phyloP scores from a whole-genome alignment of 2,329 filamentous ascomycete genomes.

The Whalleya microplaca region DNA sequence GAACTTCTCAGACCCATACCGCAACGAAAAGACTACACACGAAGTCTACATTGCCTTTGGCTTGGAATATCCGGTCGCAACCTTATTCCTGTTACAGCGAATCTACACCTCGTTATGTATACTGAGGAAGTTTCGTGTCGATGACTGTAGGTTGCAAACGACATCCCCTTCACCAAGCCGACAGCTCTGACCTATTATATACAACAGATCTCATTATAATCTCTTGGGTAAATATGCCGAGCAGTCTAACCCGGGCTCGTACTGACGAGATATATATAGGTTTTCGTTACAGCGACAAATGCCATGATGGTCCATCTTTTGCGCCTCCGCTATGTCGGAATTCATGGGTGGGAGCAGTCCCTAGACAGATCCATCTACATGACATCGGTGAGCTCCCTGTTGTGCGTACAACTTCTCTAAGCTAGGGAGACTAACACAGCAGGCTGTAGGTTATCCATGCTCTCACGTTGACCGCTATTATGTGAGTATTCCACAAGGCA shows the following conservation, averaged over 20 bases:
- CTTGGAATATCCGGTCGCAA: slow-evolving; percentile 7
- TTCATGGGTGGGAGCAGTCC: slow-evolving; percentile 14
- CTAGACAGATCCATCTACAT: slow-evolving; percentile 7
- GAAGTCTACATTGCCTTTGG: slow-evolving; percentile 2
- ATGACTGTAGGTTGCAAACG: slow-evolving; percentile 11
- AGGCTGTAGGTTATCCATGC: slow-evolving; percentile 2
- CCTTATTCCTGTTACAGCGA: slow-evolving; percentile 8
- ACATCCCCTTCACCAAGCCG: not conserved
- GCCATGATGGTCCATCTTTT: slow-evolving; percentile 7
- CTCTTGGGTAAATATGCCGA: not conserved
- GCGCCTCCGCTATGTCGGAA: slow-evolving; percentile 4
- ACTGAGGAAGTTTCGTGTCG: slow-evolving; percentile 5
- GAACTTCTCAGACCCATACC: slow-evolving; percentile 10
- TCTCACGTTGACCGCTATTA: not conserved
- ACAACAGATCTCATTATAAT: not conserved
- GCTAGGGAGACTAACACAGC: not conserved
- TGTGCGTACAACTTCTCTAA: not conserved
- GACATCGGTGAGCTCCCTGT: not conserved
- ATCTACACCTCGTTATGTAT: slow-evolving; percentile 15
- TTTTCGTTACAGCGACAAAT: not conserved
- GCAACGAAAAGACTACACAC: not conserved
- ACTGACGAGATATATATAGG: not conserved
- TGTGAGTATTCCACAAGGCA: not conserved
- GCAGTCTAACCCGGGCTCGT: not conserved
- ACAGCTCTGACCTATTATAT: not conserved